phyloP scores from a whole-genome alignment of 345 rosid genomes.

The Heritiera fomes region DNA sequence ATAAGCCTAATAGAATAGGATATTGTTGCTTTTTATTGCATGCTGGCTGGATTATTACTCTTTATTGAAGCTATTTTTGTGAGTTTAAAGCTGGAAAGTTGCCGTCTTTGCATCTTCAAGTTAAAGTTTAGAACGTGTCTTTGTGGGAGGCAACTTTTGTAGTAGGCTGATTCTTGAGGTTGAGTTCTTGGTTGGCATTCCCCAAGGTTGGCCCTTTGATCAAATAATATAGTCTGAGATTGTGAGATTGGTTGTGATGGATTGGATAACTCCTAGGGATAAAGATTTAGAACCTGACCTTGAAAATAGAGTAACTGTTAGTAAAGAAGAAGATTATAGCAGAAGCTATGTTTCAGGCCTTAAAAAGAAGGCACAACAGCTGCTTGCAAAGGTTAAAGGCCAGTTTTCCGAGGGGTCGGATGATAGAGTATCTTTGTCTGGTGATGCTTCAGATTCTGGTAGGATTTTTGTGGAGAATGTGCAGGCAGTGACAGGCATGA shows the following conservation, averaged over 20 bases:
- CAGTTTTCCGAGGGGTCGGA: neutral
- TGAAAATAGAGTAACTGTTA: constrained; percentile 54
- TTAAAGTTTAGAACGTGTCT: constrained; percentile 17
- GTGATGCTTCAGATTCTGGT: constrained; percentile 10
- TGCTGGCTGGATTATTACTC: neutral
- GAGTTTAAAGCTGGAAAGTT: constrained; percentile 26
- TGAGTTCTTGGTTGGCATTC: constrained; percentile 11
- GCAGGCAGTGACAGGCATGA: constrained; percentile 26
- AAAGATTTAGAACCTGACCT: constrained; percentile 62
- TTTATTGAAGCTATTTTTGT: constrained; percentile 22
- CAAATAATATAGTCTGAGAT: constrained; percentile 19
- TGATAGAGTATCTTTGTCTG: constrained; percentile 25
- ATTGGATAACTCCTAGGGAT: constrained; percentile 31
- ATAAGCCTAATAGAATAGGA: neutral
- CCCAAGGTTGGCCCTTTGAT: constrained; percentile 12
- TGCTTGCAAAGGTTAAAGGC: constrained; percentile 6
- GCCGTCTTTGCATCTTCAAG: constrained; percentile 26
- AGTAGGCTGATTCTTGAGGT: constrained; percentile 19
- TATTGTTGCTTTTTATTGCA: neutral
- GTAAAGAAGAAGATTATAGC: constrained; percentile 33
- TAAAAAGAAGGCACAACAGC: neutral
- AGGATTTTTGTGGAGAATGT: constrained; percentile 5
- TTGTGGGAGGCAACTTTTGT: constrained; percentile 20
- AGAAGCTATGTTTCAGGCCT: constrained; percentile 16
- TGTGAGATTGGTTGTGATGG: constrained; percentile 35